Percentiles rank a stretch among this genome's conserved stretches.
These are phyloP conservation scores for Rosa persica DNA, from an alignment of 306 rosid species.

Conservation along the genomic window DNA sequence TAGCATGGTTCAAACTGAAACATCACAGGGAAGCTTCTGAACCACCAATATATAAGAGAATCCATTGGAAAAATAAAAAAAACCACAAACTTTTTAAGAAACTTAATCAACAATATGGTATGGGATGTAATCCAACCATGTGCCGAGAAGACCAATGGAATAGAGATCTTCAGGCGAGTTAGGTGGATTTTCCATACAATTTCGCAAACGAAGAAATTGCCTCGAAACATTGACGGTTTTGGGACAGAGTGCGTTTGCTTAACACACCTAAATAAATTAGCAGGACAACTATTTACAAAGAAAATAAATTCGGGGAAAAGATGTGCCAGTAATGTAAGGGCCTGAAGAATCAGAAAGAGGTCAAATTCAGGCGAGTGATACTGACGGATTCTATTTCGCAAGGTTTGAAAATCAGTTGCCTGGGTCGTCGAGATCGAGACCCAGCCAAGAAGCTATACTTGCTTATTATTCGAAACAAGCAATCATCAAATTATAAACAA, in stretches of 20 bases:
- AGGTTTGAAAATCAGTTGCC: slow-evolving; percentile 43
- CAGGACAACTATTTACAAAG: neutral
- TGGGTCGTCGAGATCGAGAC: slow-evolving; percentile 25
- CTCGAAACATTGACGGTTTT: slow-evolving; percentile 62
- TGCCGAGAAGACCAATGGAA: slow-evolving; percentile 31
- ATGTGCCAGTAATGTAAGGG: slow-evolving; percentile 61
- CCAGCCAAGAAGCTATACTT: slow-evolving; percentile 80
- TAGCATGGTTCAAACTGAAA: slow-evolving; percentile 52
- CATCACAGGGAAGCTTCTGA: slow-evolving; percentile 29
- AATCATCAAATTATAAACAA: neutral
- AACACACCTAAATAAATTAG: too few species aligned
- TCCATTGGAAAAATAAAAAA: neutral
- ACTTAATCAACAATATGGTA: neutral
- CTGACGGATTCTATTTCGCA: slow-evolving; percentile 54
- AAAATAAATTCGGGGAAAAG: neutral
- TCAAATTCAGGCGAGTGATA: slow-evolving; percentile 78
- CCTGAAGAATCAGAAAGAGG: slow-evolving; percentile 50
- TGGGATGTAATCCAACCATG: slow-evolving; percentile 42
- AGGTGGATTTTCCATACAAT: slow-evolving; percentile 30
- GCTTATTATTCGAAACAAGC: slow-evolving; percentile 14
- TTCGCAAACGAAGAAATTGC: slow-evolving; percentile 95
- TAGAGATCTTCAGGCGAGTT: slow-evolving; percentile 30
- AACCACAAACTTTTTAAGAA: neutral
- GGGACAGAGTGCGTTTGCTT: slow-evolving; percentile 96
- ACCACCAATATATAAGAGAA: neutral